A percentile compares a stretch with the other conserved stretches of the same genome.
These are phyloP conservation scores for Aegilops tauschii DNA, from an alignment of 176 grass and related monocot genomes.

Conservation along the genomic window DNA sequence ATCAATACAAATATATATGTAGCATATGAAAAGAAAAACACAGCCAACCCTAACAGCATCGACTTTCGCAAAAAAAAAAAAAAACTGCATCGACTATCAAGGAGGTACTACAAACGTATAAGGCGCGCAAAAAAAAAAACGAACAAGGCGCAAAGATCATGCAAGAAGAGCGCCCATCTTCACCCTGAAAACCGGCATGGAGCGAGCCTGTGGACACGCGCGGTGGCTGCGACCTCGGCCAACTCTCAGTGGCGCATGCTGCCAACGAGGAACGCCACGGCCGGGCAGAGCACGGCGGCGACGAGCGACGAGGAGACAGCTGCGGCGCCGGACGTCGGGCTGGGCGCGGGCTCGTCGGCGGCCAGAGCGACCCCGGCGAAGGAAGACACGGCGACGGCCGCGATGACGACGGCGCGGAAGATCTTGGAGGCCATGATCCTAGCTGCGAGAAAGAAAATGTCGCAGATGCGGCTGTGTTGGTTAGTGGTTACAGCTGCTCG, in stretches of 20 bases:
- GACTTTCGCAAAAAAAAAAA: too few relatives aligned
- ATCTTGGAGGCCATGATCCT: constrained; percentile 35
- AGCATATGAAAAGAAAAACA: neutral
- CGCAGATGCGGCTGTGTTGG: neutral
- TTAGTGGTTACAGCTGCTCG: neutral
- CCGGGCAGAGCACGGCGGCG: constrained; percentile 57
- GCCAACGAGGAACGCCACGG: constrained; percentile 55
- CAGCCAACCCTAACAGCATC: neutral
- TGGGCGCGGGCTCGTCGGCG: constrained; percentile 68
- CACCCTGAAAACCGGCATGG: neutral
- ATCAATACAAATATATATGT: constrained; percentile 4
- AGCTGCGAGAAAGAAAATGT: neutral
- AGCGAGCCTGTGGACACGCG: too few relatives aligned
- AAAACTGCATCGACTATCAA: neutral
- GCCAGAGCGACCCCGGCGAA: constrained; percentile 44
- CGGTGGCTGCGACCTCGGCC: neutral
- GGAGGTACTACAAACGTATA: neutral
- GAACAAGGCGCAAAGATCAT: neutral
- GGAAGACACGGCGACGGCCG: constrained; percentile 29
- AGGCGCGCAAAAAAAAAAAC: too few relatives aligned
- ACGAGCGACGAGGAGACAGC: constrained; percentile 35
- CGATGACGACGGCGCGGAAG: constrained; percentile 15
- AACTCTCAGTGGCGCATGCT: constrained; percentile 49
- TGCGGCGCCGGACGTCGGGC: constrained; percentile 51
- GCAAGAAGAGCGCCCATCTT: neutral